These are phyloP conservation scores for Vaccinium corymbosum DNA, from an alignment of 148 eudicot species.

Conservation along the genomic window DNA sequence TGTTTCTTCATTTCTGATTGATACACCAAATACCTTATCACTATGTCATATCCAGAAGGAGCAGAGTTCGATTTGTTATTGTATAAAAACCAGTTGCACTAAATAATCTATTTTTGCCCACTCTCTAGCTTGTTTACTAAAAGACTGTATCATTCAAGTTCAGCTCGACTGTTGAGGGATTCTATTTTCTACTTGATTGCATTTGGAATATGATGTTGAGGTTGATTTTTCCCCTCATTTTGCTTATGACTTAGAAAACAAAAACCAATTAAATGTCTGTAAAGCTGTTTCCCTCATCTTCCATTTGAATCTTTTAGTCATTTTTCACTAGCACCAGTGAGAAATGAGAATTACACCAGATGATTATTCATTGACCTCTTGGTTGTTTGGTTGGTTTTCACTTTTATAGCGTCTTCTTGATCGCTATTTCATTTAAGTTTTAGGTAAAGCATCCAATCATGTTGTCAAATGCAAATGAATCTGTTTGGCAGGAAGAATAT, in stretches of 20 bases:
- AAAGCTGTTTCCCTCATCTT: not conserved
- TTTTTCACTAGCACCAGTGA: not conserved
- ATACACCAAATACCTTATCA: not conserved
- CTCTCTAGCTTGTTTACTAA: not conserved
- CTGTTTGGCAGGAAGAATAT: slow-evolving; percentile 1
- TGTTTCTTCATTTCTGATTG: not conserved
- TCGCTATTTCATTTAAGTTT: not conserved
- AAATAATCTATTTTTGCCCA: not conserved
- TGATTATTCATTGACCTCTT: not conserved
- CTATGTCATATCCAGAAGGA: not conserved
- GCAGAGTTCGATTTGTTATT: not conserved
- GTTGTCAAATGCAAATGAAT: not conserved
- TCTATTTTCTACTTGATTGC: not conserved
- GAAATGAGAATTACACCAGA: not conserved
- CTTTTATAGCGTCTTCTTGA: not conserved
- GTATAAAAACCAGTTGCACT: not conserved
- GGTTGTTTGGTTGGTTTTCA: slow-evolving; percentile 2
- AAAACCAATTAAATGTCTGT: not conserved
- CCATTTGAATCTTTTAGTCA: not conserved
- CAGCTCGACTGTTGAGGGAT: not conserved
- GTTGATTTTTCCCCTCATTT: not conserved
- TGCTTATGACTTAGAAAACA: not conserved
- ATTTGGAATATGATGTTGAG: not conserved
- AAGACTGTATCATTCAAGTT: not conserved
- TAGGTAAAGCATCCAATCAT: not conserved